These are phyloP conservation scores for Combretum micranthum DNA, from an alignment of 345 rosid species.

Conservation along the genomic window DNA sequence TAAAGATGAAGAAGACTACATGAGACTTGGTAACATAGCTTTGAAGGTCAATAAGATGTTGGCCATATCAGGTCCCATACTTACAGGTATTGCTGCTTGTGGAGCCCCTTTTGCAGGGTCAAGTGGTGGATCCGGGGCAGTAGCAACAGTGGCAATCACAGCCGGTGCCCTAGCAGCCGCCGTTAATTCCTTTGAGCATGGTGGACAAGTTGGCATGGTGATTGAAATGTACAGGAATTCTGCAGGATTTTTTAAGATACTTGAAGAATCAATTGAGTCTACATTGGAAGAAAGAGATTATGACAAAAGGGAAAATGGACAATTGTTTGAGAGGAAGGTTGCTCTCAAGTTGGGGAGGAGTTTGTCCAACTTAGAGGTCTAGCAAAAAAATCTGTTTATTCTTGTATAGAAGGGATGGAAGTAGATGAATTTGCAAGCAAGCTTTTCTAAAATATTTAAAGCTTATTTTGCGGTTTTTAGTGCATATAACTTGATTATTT, in stretches of 20 bases:
- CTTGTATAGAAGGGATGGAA: conserved; percentile 2
- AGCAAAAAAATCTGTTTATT: not conserved
- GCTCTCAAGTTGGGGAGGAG: conserved; percentile 15
- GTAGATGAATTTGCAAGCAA: conserved; percentile 18
- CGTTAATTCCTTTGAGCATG: not conserved
- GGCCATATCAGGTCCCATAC: not conserved
- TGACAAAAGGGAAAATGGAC: conserved; percentile 16
- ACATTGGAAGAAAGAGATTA: conserved; percentile 2
- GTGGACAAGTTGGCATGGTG: conserved; percentile 13
- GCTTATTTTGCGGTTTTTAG: not conserved
- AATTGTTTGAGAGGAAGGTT: conserved; percentile 18
- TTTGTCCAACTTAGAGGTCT: conserved; percentile 12
- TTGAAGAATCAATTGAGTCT: conserved; percentile 2
- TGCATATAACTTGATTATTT: not conserved
- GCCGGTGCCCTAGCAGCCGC: conserved; percentile 1
- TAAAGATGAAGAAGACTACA: conserved; percentile 32
- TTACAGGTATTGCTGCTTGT: conserved; percentile 3
- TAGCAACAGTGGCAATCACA: not conserved
- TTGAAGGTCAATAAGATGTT: not conserved
- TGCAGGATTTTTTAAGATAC: conserved; percentile 7
- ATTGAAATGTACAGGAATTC: conserved; percentile 22
- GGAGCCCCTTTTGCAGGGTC: not conserved
- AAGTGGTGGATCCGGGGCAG: not conserved
- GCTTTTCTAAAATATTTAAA: conserved; percentile 10
- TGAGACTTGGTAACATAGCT: conserved; percentile 22